Conservation (phyloP, 306 rosid species). For the Pterocarpus santalinus region DNA sequence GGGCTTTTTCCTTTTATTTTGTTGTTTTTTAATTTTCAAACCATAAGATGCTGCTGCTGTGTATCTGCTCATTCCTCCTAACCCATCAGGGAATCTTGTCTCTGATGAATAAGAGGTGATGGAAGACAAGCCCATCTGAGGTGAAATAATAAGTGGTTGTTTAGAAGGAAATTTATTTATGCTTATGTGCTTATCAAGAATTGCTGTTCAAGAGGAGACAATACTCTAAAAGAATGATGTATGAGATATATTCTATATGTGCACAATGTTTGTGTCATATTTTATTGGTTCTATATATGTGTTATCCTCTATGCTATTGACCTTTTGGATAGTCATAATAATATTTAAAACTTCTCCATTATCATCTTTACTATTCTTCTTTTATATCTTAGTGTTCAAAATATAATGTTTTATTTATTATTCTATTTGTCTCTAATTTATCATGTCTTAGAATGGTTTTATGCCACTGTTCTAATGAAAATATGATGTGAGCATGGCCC, state of each 20-base stretch:
- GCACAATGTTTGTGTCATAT: neutral
- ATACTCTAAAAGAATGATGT: neutral
- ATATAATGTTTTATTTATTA: constrained; percentile 8
- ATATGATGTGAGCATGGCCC: neutral
- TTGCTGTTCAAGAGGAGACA: neutral
- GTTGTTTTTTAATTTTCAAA: neutral
- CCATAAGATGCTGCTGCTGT: neutral
- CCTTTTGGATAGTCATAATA: constrained; percentile 6
- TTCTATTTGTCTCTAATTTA: constrained; percentile 16
- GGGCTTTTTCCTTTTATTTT: neutral
- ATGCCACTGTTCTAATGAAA: constrained; percentile 26
- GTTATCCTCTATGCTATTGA: constrained; percentile 13
- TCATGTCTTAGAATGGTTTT: constrained; percentile 20
- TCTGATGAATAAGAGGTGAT: neutral
- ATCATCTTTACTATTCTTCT: constrained; percentile 17
- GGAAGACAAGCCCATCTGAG: neutral
- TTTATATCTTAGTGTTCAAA: constrained; percentile 1
- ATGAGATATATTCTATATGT: neutral
- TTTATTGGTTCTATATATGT: constrained; percentile 1
- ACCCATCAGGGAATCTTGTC: neutral
- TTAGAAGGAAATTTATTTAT: neutral
- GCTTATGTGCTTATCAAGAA: neutral
- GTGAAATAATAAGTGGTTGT: neutral
- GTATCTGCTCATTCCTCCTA: neutral
- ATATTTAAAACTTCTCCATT: neutral